Evolutionary conservation across 768 basidiomycete genomes (phyloP).

Genomic region (Suillus cothurnatus): DNA sequence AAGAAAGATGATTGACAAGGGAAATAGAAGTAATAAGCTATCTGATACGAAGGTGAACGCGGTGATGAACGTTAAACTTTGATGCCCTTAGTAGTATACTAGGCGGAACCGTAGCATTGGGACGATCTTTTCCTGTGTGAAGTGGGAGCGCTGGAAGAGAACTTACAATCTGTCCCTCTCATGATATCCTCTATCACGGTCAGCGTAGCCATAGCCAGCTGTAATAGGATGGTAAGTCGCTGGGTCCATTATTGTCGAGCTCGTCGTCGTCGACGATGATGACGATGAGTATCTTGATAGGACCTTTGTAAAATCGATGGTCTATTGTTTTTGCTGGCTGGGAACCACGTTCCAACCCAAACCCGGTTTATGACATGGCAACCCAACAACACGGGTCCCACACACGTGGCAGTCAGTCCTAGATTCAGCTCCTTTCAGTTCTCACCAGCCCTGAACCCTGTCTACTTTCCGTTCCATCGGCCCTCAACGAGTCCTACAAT

Average conservation of each 20-base stretch:
- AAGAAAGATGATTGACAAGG: not conserved
- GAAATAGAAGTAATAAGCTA: constrained; percentile 6
- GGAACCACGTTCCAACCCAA: constrained; percentile 10
- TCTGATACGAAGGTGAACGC: constrained; percentile 15
- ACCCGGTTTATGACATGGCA: constrained; percentile 10
- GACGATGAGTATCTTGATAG: constrained; percentile 9
- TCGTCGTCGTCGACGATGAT: constrained; percentile 7
- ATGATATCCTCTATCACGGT: constrained; percentile 28
- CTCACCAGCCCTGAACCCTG: not conserved
- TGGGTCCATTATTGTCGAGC: constrained; percentile 3
- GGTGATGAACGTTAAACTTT: constrained; percentile 9
- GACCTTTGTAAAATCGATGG: constrained; percentile 8
- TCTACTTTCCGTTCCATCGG: not conserved
- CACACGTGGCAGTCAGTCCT: constrained; percentile 9
- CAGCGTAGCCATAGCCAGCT: constrained; percentile 5
- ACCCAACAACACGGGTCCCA: constrained; percentile 12
- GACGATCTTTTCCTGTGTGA: constrained; percentile 17
- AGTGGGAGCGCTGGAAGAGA: constrained; percentile 15
- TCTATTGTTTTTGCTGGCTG: constrained; percentile 12
- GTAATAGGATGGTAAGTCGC: not conserved
- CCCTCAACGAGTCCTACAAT: not conserved
- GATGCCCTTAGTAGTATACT: constrained; percentile 1
- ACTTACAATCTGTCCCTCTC: constrained; percentile 44
- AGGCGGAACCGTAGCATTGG: constrained; percentile 16
- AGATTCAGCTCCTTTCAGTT: constrained; percentile 2